Conservation (phyloP, 192 early-diverging fungal species). For the Coemansia sp. region DNA sequence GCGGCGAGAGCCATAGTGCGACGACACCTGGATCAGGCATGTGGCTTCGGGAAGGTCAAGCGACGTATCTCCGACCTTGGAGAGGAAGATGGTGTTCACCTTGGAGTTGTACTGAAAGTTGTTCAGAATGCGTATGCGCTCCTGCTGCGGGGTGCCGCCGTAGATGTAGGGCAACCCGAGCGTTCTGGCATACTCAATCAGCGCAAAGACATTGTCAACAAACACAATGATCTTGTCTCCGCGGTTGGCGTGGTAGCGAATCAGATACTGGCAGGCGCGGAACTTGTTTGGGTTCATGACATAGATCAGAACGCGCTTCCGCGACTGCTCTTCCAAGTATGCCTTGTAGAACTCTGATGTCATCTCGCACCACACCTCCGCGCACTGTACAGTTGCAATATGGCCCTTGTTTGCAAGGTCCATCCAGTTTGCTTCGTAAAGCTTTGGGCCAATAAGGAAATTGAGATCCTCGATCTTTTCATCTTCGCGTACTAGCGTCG, state of each 20-base stretch:
- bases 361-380: constrained; percentile 99
- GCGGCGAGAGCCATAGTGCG: constrained; percentile 95
- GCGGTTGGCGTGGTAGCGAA: constrained; percentile 84
- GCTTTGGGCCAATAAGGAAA: constrained; percentile 97
- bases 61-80: constrained; percentile 97
- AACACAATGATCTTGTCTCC: constrained; percentile 99
- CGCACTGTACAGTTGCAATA: constrained; percentile 98
- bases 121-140: constrained; percentile 87
- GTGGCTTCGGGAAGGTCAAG: constrained; percentile 98
- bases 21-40: constrained; percentile 97
- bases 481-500: constrained; percentile 97
- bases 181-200: constrained; percentile 85
- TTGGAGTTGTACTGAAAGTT: constrained; percentile 93
- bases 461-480: constrained; percentile 97
- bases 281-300: constrained; percentile 98
- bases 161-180: constrained; percentile 85
- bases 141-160: constrained; percentile 84
- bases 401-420: constrained; percentile 94
- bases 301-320: constrained; percentile 84
- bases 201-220: constrained; percentile 97
- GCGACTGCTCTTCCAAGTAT: constrained; percentile 77
- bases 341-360: constrained; percentile 94
- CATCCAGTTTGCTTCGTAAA: constrained; percentile 99
- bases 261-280: constrained; percentile 96
- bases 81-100: constrained; percentile 86